phyloP scores from a whole-genome alignment of 805 yeast genomes.

The Saturnispora diversa region DNA sequence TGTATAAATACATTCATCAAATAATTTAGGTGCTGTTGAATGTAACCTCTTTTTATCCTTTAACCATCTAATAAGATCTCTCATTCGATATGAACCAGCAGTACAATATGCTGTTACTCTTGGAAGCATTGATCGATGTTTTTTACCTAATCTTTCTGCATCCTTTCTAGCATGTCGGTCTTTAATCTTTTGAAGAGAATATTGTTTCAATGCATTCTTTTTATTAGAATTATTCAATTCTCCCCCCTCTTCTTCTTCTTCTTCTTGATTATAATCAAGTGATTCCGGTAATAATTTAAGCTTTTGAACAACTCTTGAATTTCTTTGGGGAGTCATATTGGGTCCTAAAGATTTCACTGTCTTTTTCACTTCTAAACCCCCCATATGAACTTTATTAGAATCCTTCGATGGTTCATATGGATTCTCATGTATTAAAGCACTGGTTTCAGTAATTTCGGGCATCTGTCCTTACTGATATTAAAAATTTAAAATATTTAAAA shows the following conservation, averaged over 20 bases:
- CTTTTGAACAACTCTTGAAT: constrained; percentile 67
- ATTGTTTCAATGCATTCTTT: constrained; percentile 32
- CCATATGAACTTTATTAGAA: background rate
- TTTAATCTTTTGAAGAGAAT: constrained; percentile 74
- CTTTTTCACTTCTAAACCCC: constrained; percentile 4
- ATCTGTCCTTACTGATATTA: too few species aligned
- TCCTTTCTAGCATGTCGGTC: constrained; percentile 87
- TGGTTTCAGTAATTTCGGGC: background rate
- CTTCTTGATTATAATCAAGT: constrained; percentile 26
- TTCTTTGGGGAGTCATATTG: constrained; percentile 64
- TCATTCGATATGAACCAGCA: constrained; percentile 85
- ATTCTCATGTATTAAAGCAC: constrained; percentile 2
- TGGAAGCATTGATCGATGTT: constrained; percentile 76
- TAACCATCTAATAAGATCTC: constrained; percentile 77
- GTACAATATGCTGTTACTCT: constrained; percentile 96
- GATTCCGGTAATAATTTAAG: constrained; percentile 64
- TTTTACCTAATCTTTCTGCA: constrained; percentile 87
- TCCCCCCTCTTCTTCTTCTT: constrained; percentile 14
- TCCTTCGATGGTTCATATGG: constrained; percentile 6
- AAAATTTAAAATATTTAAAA: too few species aligned
- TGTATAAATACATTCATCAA: constrained; percentile 92
- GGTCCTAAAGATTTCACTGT: constrained; percentile 33
- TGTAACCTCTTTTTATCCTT: constrained; percentile 66
- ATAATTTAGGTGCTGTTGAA: constrained; percentile 75
- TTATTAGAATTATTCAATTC: constrained; percentile 15